A percentile compares a stretch with the other conserved stretches of the same genome.
These are phyloP conservation scores for Umbelopsis ramanniana DNA, from an alignment of 192 early-diverging fungal species.

Conservation along the genomic window DNA sequence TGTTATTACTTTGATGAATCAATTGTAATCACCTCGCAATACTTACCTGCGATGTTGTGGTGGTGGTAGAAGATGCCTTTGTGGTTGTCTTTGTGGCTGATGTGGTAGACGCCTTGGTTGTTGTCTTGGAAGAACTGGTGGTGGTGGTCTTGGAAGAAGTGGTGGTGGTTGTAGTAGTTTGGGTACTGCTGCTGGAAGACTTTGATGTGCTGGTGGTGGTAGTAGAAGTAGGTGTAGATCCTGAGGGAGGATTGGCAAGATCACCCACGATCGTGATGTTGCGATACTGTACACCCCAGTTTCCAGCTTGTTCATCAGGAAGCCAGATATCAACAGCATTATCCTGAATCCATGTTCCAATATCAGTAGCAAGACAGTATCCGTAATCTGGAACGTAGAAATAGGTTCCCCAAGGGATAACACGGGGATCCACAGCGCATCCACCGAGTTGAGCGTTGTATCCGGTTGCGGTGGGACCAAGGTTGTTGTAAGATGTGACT, in stretches of 20 bases:
- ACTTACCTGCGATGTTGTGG: not conserved
- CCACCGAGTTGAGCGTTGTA: slow-evolving; percentile 15
- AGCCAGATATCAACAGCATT: slow-evolving; percentile 13
- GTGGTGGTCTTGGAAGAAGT: not conserved
- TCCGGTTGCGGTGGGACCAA: slow-evolving; percentile 1
- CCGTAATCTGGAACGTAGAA: slow-evolving; percentile 16
- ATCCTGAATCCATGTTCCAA: slow-evolving; percentile 17
- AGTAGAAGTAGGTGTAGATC: slow-evolving; percentile 1
- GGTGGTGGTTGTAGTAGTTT: not conserved
- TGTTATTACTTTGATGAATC: not conserved
- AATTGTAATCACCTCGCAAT: not conserved
- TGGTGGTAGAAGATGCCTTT: not conserved
- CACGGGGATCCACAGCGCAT: slow-evolving; percentile 14
- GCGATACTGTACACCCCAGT: slow-evolving; percentile 14
- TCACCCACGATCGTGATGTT: slow-evolving; percentile 9
- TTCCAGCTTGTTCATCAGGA: slow-evolving; percentile 4
- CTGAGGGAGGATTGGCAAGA: slow-evolving; percentile 5
- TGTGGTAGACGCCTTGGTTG: not conserved
- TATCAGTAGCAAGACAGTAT: slow-evolving; percentile 7
- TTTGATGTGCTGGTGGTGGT: not conserved
- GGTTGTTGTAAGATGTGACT: slow-evolving; percentile 1
- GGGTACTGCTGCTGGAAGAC: not conserved
- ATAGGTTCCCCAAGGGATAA: slow-evolving; percentile 13
- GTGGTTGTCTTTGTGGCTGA: not conserved
- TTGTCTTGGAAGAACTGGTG: not conserved